Conservation (phyloP, 257 asterid species). For the Lantana camara region DNA sequence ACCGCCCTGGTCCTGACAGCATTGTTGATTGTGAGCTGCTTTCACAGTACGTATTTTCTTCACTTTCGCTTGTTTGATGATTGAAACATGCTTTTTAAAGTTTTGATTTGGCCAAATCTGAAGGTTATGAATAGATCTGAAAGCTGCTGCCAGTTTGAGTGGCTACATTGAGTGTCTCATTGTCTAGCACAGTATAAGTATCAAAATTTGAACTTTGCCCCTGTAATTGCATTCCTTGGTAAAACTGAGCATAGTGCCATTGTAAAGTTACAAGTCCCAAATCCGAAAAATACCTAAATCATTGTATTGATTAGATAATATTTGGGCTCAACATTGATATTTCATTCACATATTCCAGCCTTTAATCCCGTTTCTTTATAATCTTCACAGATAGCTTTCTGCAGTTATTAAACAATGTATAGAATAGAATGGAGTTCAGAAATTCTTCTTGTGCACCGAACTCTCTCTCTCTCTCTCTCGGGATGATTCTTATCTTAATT, state of each 20-base stretch:
- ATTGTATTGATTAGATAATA: background rate
- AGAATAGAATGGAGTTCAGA: no score
- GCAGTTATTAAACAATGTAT: no score
- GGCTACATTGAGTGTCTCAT: background rate
- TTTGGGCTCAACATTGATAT: background rate
- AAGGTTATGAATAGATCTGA: background rate
- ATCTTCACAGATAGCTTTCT: background rate
- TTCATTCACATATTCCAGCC: background rate
- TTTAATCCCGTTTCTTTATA: background rate
- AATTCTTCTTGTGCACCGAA: background rate
- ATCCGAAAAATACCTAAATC: background rate
- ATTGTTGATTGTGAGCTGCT: constrained; percentile 94
- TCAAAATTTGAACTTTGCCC: background rate
- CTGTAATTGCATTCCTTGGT: background rate
- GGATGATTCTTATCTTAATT: no score
- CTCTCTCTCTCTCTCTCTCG: no score
- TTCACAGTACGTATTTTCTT: constrained; percentile 59
- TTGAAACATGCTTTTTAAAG: no score
- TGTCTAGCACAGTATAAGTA: background rate
- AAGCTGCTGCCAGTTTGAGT: background rate
- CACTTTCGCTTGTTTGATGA: background rate
- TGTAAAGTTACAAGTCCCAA: no score
- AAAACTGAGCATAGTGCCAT: background rate
- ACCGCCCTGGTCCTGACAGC: constrained; percentile 97
- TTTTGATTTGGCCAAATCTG: no score